Evolutionary conservation across 176 grass and related monocot species (phyloP), one percentile per base, ranked within the genome.

Genomic region (Otatea glauca): DNA sequence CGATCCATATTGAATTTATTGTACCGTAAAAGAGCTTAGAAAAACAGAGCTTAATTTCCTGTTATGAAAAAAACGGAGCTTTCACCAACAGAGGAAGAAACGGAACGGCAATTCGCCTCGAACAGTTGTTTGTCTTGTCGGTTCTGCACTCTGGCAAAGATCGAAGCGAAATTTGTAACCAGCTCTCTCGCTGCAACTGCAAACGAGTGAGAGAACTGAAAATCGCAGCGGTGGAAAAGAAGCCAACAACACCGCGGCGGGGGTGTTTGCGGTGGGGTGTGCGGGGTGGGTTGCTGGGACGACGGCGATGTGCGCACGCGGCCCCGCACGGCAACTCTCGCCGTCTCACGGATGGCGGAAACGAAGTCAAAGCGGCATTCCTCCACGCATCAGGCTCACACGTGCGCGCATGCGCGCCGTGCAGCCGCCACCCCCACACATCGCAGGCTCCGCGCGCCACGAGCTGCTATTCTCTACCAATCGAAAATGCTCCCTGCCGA

Each of bases 281-380:
- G 18, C 4, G 41, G 4, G 13, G 43, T n/a, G n/a, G n/a, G n/a
- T n/a, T n/a, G n/a, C 14, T 17, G 6, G 43, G 69, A 18, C 43
- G 78, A 82, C 62, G 61, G 85, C 78, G 86, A 75, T 43, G 20
- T 24, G 39, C 60, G n/a, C 76, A 68, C 16, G 48, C 38, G 62
- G 39, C 48, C 61, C 14, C 8, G 77, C 77, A 21, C 85, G 37
- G 70, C 72, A 51, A 34, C 29, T 29, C n/a, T 16, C n/a, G 8
- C 15, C 42, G 43, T n/a, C n/a, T 15, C n/a, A 21, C 15, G 55
- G 43, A 71, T 51, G 44, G 43, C 55, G 70, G 64, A 77, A 85
- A 62, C 64, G 7, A 14, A 24, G 74, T 4, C 27, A 13, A 21
- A 70, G 4, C 20, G 32, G 62, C 47, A 25, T 75, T 59, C 78